Base-by-base conservation (phyloP, 371 early-diverging fungal genomes). In the Mortierella sp. region DNA sequence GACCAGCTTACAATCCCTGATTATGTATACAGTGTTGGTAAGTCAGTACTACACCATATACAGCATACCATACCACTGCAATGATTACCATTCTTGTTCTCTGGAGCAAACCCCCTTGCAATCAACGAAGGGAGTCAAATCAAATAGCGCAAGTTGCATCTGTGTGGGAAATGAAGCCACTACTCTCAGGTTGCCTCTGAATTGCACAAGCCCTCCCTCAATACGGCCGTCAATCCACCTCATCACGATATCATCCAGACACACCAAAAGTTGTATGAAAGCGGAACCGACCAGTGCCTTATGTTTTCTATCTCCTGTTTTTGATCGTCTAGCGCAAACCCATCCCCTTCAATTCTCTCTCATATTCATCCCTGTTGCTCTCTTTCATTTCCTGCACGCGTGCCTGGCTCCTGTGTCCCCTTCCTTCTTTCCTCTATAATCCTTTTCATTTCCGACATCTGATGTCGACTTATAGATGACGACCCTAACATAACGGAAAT, bases 1-100 rank as follows among this genome's bases (percentile, higher is more conserved):
- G 61, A 75, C 49, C 68, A 69, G 31, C 69, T 75, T 23, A 68
- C 64, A 12, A 56, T 64, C 21, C 76, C 76, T 1, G 76, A 75
- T 37, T 65, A 72, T 51, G 61, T 46, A n/a, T 55, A 69, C 43
- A 37, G 60, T 28, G 24, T 60, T 23, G 76, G 76, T 75, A 64
- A 51, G 60, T 51, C 39, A 17, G 7, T n/a, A 30, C 37, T n/a
- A 53, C 47, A 4, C 6, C 3, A 34, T 24, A 12, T n/a, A n/a
- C n/a, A n/a, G n/a, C n/a, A n/a, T n/a, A n/a, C n/a, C 39, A 39
- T 17, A 2, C 17, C 4, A 4, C 39, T 39, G 39, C 39, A 14
- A 17, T 2, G 39, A 39, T 39, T 39, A 39, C 39, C 11, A 39
- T 17, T 2, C 14, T 2, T 39, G 39, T 39, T 5, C 39, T 39